A percentile compares a stretch with the other conserved stretches of the same genome.
phyloP scores from a whole-genome alignment of 371 early-diverging fungal genomes.

The Zopfochytrium polystomum region DNA sequence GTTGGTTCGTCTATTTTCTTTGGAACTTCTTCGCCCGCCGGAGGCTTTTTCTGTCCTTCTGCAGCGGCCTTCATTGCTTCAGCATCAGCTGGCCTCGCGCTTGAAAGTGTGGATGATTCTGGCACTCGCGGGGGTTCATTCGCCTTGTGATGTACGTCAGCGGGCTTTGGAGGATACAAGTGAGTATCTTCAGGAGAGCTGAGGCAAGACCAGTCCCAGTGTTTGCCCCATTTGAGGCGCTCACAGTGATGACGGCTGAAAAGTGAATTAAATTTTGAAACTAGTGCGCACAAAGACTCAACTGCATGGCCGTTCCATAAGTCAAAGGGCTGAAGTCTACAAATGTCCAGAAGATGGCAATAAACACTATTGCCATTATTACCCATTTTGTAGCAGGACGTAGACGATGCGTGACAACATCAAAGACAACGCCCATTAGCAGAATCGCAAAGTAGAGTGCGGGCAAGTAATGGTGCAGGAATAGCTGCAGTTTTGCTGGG shows the following conservation, averaged over 20 bases:
- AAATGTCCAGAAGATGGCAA: constrained; percentile 44
- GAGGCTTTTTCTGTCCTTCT: too few relatives aligned
- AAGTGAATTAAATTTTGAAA: not conserved
- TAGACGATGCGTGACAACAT: constrained; percentile 66
- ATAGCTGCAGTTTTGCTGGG: too few relatives aligned
- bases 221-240: constrained; percentile 28
- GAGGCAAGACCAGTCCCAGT: constrained; percentile 29
- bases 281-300: not conserved
- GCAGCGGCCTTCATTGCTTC: too few relatives aligned
- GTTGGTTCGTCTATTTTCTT: too few relatives aligned
- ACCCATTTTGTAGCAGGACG: constrained; percentile 40
- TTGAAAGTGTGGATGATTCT: too few relatives aligned
- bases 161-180: too few relatives aligned
- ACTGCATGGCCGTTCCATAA: constrained; percentile 60
- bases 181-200: constrained; percentile 20
- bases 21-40: too few relatives aligned
- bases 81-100: too few relatives aligned
- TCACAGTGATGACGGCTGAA: constrained; percentile 21
- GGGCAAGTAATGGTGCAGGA: constrained; percentile 97
- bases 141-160: too few relatives aligned
- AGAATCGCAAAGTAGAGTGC: constrained; percentile 91
- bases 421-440: constrained; percentile 64
- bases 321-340: constrained; percentile 70
- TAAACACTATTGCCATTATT: constrained; percentile 45
- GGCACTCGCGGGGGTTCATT: too few relatives aligned